phyloP scores from a whole-genome alignment of 2,329 filamentous ascomycete species.

The Lasiodiplodia theobromae region DNA sequence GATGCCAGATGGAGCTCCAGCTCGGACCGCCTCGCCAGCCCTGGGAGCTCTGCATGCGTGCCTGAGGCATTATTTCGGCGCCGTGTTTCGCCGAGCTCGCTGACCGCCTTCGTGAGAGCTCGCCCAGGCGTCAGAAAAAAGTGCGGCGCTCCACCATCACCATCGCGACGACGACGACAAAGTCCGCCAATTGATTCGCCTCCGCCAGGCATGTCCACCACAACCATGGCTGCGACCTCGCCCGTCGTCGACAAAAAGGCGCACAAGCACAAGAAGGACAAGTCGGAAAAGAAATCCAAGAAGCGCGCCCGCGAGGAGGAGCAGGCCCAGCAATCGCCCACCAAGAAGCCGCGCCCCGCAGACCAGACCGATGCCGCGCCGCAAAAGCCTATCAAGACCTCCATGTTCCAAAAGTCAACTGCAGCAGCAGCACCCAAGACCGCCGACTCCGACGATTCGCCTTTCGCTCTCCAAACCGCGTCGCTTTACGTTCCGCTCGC shows the following conservation, averaged over 20 bases:
- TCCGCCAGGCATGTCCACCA: constrained; percentile 45
- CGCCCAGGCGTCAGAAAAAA: constrained; percentile 20
- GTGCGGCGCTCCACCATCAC: constrained; percentile 11
- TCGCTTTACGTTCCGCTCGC: constrained; percentile 81
- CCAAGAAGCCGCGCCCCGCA: constrained; percentile 29
- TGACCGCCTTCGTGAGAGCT: constrained; percentile 17
- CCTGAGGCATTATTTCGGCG: background rate
- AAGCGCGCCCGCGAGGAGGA: constrained; percentile 35
- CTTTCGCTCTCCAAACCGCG: constrained; percentile 80
- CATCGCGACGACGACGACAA: constrained; percentile 8
- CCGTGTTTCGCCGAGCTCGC: constrained; percentile 15
- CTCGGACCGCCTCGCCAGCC: background rate
- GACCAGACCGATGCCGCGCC: background rate
- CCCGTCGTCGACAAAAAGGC: constrained; percentile 47
- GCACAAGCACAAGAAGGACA: constrained; percentile 50
- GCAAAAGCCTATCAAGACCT: constrained; percentile 1
- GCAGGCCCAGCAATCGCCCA: constrained; percentile 17
- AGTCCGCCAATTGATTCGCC: background rate
- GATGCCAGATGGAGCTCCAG: constrained; percentile 25
- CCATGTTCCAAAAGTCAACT: background rate
- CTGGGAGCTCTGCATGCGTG: background rate
- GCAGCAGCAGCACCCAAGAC: background rate
- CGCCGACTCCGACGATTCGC: constrained; percentile 17
- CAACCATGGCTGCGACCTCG: constrained; percentile 32
- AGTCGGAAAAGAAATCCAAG: constrained; percentile 37